Evolutionary conservation across 2,329 filamentous ascomycete species (phyloP), one percentile per base, ranked within the genome.

Genomic region (Septoria linicola): DNA sequence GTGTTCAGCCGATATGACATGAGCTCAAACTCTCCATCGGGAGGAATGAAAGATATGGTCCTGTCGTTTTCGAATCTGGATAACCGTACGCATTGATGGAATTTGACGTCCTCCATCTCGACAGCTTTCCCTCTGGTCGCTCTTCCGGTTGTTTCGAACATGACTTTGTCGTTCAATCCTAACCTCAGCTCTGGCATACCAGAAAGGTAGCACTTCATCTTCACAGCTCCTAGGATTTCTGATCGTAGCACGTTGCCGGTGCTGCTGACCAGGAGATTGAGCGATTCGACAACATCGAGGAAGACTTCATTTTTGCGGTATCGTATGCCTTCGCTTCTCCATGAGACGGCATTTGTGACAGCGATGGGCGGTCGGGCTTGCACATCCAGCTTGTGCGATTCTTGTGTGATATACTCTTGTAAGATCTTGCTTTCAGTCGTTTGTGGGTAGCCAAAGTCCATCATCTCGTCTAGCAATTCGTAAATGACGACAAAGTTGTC

Each of bases 401-500:
- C 93, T 73, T 99, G 93, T 34, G 93, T 99, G 70, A 99, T 99
- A 63, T 75, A 83, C 77, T 99, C 93, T 73, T 99, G 93, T 55
- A 99, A 77, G 70, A 99, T 99, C 81, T 99, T 99, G 71, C 84
- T 89, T 73, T 99, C 93, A 60, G 93, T 99, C 8, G 93, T 99
- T 72, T 99, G 93, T 4, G 93, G 93, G 71, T 99, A 96, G 58
- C 93, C 93, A 78, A 99, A 99, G 74, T 99, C 93, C 93, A 99
- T 99, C 93, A 99, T 99, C 77, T 99, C 93, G 69, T 99, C 93
- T 58, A 99, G 82, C 55, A 99, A 76, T 74, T 99, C 93, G 78
- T 99, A 99, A 68, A 99, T 99, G 68, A 99, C 85, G 71, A 99
- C 93, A 69, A 99, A 99, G 77, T 99, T 99, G 78, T 99, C 93